Conservation (phyloP, 1,284 basidiomycete genomes). For the Irpex rosettiformis region DNA sequence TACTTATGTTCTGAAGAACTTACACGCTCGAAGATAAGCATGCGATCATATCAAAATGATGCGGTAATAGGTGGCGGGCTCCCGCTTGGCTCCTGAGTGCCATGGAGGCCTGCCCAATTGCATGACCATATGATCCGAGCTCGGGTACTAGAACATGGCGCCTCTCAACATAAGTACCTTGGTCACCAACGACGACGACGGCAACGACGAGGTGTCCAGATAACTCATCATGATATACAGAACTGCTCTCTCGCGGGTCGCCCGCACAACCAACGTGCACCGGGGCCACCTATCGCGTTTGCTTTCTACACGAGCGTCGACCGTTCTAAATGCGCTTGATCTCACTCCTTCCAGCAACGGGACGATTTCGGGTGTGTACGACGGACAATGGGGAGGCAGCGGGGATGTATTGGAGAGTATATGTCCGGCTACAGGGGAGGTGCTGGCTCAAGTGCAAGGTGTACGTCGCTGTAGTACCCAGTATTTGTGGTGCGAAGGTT, state of each 20-base stretch:
- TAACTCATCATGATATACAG: background rate
- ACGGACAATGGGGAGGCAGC: conserved; percentile 74
- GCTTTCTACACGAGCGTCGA: conserved; percentile 62
- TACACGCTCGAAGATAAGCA: too few species aligned
- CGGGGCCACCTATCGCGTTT: conserved; percentile 15
- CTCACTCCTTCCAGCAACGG: conserved; percentile 49
- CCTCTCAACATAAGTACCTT: background rate
- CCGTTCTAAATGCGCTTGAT: conserved; percentile 59
- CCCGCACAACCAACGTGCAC: too few species aligned
- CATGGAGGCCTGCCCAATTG: too few species aligned
- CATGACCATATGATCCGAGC: background rate
- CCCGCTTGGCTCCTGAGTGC: background rate
- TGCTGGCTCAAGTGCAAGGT: conserved; percentile 64
- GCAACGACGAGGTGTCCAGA: background rate
- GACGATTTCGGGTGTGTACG: conserved; percentile 64
- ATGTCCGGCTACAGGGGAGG: conserved; percentile 77
- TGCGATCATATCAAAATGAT: background rate
- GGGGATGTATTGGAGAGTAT: conserved; percentile 66
- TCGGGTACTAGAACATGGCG: background rate
- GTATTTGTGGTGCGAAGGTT: conserved; percentile 2
- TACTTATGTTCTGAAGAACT: too few species aligned
- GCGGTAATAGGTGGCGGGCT: background rate
- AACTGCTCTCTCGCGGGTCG: background rate
- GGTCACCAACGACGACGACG: background rate
- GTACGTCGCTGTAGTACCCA: conserved; percentile 26